Base-by-base conservation (phyloP, 179 eudicot genomes). In the Carnegiea gigantea region DNA sequence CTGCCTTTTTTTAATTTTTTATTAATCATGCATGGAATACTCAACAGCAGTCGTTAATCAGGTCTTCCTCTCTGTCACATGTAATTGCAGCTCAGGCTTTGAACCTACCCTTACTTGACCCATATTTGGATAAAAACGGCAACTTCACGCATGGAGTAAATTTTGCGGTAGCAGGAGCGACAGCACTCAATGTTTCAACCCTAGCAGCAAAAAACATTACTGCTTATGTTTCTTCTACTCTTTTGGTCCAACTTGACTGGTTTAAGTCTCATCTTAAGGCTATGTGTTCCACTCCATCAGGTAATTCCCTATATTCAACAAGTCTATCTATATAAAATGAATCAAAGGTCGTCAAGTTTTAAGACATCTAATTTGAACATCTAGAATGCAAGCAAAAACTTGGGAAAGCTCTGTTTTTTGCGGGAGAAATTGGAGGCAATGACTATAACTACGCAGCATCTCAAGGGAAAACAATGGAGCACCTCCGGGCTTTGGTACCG, bases 381-480 rank as follows among this genome's bases (percentile, higher is more conserved):
- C 49, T 23, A 77, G 80, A 77, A 10, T 77, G 80, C 21, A 62
- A 59, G 53, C 6, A 33, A 62, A 77, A 62, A 6, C 72, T 77
- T 36, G 60, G n/a, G 7, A 78, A 65, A 7, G 60, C 80, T n/a
- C 40, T 78, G 4, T 30, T 78, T 21, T 3, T 78, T 1, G 44
- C 43, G n/a, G 80, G 72, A 23, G 80, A 64, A 44, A 78, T 78
- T 44, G 80, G 80, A 43, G 80, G 80, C 2, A 59, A 78, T 18
- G 80, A 78, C 53, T 78, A 78, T 20, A 64, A 78, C 53, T 20
- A 10, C 7, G 73, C 36, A 10, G 36, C 49, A 20, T 6, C 10
- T 12, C 43, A 24, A 12, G 40, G 60, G 1, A 65, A 11, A 43
- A 20, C 73, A 1, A 78, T 67, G 33, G 54, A 44, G 13, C 73